These are phyloP conservation scores for Chytriomyces sp. DNA, from an alignment of 192 early-diverging fungal genomes.

Conservation along the genomic window DNA sequence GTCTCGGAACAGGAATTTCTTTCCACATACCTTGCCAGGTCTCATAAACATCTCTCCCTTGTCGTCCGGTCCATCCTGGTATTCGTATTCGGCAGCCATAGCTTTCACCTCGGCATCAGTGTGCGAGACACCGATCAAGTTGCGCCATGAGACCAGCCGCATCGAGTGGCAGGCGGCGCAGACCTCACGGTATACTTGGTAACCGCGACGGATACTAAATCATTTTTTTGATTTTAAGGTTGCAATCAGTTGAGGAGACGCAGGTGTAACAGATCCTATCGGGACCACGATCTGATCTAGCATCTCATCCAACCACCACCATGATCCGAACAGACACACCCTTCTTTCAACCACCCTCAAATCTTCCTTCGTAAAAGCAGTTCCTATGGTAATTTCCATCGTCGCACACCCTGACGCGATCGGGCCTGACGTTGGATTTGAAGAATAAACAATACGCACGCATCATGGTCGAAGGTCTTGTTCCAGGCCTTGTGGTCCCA, in stretches of 20 bases:
- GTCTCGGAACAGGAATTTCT: not conserved
- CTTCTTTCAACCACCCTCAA: too few species aligned
- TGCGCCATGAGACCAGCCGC: conserved; percentile 91
- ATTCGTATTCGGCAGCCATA: conserved; percentile 92
- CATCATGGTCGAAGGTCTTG: conserved; percentile 90
- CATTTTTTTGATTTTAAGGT: not conserved
- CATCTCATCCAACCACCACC: too few species aligned
- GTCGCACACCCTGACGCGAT: too few species aligned
- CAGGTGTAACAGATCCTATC: too few species aligned
- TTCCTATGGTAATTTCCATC: too few species aligned
- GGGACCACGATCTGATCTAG: not conserved
- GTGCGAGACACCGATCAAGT: conserved; percentile 93
- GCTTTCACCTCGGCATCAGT: conserved; percentile 89
- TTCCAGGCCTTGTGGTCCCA: conserved; percentile 83
- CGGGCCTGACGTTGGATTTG: too few species aligned
- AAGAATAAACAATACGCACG: conserved; percentile 56
- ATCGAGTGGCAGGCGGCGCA: conserved; percentile 97
- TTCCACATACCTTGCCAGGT: conserved; percentile 78
- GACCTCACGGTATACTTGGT: conserved; percentile 98
- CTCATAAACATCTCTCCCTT: conserved; percentile 88
- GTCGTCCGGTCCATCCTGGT: conserved; percentile 92
- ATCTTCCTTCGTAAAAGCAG: too few species aligned
- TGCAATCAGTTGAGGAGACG: not conserved
- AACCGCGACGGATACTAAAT: conserved; percentile 91
- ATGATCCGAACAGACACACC: too few species aligned